These are phyloP conservation scores for Obelidium mucronatum DNA, from an alignment of 192 early-diverging fungal species.

Conservation along the genomic window DNA sequence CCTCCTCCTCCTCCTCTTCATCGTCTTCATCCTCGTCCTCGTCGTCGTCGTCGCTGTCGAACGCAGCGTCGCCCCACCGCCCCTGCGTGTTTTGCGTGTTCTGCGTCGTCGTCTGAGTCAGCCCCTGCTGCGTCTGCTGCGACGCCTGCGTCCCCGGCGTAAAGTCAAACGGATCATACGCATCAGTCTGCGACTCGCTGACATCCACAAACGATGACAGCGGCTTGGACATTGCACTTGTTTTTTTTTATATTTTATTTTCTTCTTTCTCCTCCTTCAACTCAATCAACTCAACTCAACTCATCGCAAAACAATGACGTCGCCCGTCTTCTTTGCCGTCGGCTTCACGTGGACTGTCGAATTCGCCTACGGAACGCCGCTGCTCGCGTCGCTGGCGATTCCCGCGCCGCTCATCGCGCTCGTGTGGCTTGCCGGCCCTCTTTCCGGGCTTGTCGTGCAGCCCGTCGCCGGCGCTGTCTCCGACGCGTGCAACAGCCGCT, in stretches of 20 bases:
- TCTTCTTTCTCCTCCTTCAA: too few species aligned
- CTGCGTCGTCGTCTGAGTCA: not conserved
- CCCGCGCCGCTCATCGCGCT: constrained; percentile 83
- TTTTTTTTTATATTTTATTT: constrained; percentile 42
- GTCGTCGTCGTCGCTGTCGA: constrained; percentile 3
- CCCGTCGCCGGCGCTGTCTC: constrained; percentile 85
- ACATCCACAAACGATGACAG: too few species aligned
- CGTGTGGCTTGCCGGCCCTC: constrained; percentile 93
- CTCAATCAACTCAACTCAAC: too few species aligned
- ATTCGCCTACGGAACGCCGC: constrained; percentile 85
- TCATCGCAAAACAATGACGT: not conserved
- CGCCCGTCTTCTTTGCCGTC: not conserved
- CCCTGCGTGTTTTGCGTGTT: not conserved
- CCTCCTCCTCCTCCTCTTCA: constrained; percentile 1
- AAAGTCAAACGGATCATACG: constrained; percentile 16
- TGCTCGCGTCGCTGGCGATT: constrained; percentile 82
- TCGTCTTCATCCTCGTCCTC: constrained; percentile 11
- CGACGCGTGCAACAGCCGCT: constrained; percentile 71
- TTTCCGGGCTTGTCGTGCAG: constrained; percentile 73
- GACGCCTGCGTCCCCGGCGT: constrained; percentile 1
- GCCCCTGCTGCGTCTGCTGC: constrained; percentile 16
- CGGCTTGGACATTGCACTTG: too few species aligned
- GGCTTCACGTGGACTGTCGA: constrained; percentile 63
- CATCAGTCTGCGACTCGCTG: not conserved
- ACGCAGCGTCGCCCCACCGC: too few species aligned